phyloP scores from a whole-genome alignment of 768 basidiomycete genomes.

The Omphalotus guepiniiformis region DNA sequence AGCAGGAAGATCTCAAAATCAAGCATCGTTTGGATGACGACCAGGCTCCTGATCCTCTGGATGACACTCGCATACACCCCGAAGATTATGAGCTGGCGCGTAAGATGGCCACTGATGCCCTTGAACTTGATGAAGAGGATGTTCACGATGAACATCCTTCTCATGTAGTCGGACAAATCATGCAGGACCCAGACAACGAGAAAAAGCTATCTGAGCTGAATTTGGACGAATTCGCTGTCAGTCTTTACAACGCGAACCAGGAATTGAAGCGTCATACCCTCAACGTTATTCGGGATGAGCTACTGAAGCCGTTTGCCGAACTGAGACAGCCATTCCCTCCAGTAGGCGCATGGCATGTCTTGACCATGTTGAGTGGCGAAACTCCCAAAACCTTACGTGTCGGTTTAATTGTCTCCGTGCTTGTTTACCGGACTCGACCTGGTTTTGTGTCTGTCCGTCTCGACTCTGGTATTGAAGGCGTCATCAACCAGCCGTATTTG shows the following conservation, averaged over 20 bases:
- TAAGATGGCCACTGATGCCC: conserved; percentile 97
- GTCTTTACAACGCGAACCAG: conserved; percentile 77
- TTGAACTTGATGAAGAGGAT: conserved; percentile 98
- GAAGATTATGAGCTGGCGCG: conserved; percentile 97
- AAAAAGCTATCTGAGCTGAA: conserved; percentile 87
- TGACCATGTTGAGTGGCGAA: conserved; percentile 96
- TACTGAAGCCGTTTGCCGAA: conserved; percentile 79
- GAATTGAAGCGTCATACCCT: conserved; percentile 88
- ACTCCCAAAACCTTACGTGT: conserved; percentile 69
- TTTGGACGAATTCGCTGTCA: conserved; percentile 93
- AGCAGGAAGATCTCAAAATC: conserved; percentile 55
- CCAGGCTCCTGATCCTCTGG: conserved; percentile 80
- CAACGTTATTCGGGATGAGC: conserved; percentile 82
- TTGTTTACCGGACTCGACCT: conserved; percentile 52
- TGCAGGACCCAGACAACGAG: conserved; percentile 75
- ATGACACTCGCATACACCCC: conserved; percentile 93
- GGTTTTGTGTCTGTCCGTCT: conserved; percentile 63
- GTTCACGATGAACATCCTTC: conserved; percentile 90
- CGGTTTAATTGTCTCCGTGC: conserved; percentile 79
- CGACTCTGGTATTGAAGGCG: conserved; percentile 91
- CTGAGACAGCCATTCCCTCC: conserved; percentile 57
- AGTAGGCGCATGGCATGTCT: conserved; percentile 72
- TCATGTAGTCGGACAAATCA: conserved; percentile 79
- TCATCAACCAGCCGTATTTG: conserved; percentile 59
- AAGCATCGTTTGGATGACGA: conserved; percentile 58